Evolutionary conservation across 2,329 filamentous ascomycete species (phyloP), one percentile per base, ranked within the genome.

Genomic region (Fusarium sp.): DNA sequence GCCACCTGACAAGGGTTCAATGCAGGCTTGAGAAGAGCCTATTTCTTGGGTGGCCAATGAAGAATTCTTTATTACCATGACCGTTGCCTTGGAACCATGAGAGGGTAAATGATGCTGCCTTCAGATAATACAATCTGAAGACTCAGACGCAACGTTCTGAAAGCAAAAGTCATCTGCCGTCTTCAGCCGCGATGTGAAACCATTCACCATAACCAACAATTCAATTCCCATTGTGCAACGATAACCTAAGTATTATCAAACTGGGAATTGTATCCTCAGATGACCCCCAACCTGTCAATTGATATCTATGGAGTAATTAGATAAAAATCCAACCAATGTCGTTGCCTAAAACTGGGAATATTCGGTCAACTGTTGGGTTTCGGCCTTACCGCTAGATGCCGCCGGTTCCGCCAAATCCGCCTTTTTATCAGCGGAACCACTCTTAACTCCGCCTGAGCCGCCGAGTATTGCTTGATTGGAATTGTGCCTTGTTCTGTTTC

Each of bases 11-110:
- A 62, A 69, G 66, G 66, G 52, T 63, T 38, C 31, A 52, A 55
- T 68, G 68, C 46, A 68, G 59, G 45, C 43, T 45, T 54, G 60
- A 46, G 40, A 40, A 38, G 54, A 57, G 48, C 24, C 36, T 45
- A 56, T 40, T 18, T 49, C 60, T 38, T 24, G 20, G 49, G 40
- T 38, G 51, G 43, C 72, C 70, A 74, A 74, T 74, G 10, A 54
- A 52, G 46, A 57, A 18, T 11, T 50, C 11, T 43, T 46, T 64
- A 73, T 74, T 74, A 72, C 57, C 24, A 46, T 22, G 17, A 20
- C n/a, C 15, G 20, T n/a, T 42, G 15, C 26, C 17, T 24, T 24
- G 22, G 22, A 20, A 39, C 11, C 11, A 15, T 31, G 10, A 31
- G 10, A 31, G 9, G 5, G 10, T 10, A 11, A 31, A 10, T 31